These are phyloP conservation scores for Cyanidioschyzon merolae DNA, from an alignment of 23 red algal genomes.

Conservation along the genomic window DNA sequence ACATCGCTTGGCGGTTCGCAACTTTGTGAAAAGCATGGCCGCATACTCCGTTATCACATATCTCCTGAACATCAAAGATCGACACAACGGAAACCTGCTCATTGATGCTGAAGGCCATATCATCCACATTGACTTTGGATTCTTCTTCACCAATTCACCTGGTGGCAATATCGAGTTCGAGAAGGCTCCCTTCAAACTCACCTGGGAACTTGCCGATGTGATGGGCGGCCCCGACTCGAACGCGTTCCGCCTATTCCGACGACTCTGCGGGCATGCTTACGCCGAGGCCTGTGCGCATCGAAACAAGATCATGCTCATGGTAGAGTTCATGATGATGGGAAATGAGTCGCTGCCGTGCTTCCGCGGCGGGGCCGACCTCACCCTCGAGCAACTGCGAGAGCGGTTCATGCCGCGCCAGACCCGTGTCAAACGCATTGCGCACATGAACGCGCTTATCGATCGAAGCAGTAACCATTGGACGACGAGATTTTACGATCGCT, in stretches of 20 bases:
- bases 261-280: conserved; percentile 72
- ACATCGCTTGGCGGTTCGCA: conserved; percentile 50
- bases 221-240: conserved; percentile 78
- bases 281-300: conserved; percentile 75
- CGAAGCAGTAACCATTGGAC: conserved; percentile 61
- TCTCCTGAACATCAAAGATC: conserved; percentile 97
- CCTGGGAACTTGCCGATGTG: conserved; percentile 81
- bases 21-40: conserved; percentile 88
- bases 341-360: conserved; percentile 98
- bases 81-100: conserved; percentile 99
- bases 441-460: conserved; percentile 50
- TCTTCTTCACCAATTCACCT: conserved; percentile 64
- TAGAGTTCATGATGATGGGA: conserved; percentile 74
- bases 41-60: conserved; percentile 85
- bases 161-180: conserved; percentile 97
- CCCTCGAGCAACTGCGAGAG: conserved; percentile 58
- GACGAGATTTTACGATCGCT: conserved; percentile 80
- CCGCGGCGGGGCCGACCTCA: conserved; percentile 70
- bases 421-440: conserved; percentile 35
- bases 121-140: conserved; percentile 88
- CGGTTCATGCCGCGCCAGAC: conserved; percentile 59
- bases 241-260: conserved; percentile 55
- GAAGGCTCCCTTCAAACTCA: conserved; percentile 92
- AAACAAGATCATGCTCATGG: conserved; percentile 94
- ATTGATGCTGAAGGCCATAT: conserved; percentile 74